A percentile compares a stretch with the other conserved stretches of the same genome.
These are phyloP conservation scores for Lasiosphaeria hispida DNA, from an alignment of 495 filamentous ascomycete species.

Conservation along the genomic window DNA sequence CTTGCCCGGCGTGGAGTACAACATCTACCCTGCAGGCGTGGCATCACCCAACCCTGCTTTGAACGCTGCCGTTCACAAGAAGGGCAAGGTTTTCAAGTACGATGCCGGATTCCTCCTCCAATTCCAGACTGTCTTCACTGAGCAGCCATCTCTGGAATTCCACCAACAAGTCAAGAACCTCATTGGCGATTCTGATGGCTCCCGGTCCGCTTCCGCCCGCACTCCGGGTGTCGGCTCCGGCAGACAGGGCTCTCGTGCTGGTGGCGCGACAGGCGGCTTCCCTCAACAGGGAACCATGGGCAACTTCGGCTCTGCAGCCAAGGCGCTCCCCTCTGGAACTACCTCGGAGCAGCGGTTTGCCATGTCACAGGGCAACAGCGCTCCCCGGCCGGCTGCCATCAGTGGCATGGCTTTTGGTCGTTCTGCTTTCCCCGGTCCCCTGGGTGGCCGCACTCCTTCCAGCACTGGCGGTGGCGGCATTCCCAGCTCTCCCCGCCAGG, in stretches of 20 bases:
- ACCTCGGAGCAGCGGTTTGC: constrained; percentile 65
- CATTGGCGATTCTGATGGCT: constrained; percentile 66
- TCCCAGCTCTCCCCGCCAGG: constrained; percentile 49
- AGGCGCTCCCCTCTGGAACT: constrained; percentile 64
- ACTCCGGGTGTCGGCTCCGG: constrained; percentile 58
- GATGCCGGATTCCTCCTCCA: constrained; percentile 95
- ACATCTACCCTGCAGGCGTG: constrained; percentile 80
- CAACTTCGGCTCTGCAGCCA: constrained; percentile 54
- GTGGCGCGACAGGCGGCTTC: constrained; percentile 42
- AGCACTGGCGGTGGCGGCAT: constrained; percentile 43
- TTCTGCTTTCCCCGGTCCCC: constrained; percentile 55
- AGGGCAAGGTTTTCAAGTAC: constrained; percentile 84
- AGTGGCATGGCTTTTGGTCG: constrained; percentile 51
- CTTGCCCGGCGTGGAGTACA: constrained; percentile 53
- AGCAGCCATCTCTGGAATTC: constrained; percentile 93
- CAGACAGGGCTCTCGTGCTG: constrained; percentile 44
- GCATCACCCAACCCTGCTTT: constrained; percentile 86
- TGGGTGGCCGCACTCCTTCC: constrained; percentile 48
- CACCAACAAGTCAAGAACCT: constrained; percentile 81
- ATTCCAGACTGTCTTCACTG: constrained; percentile 89
- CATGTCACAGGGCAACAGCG: constrained; percentile 36
- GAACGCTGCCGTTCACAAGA: constrained; percentile 68
- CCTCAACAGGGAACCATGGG: constrained; percentile 61
- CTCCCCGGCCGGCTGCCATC: constrained; percentile 55
- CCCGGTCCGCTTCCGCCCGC: constrained; percentile 69